These are phyloP conservation scores for Amphirosellinia nigrospora DNA, from an alignment of 495 filamentous ascomycete species.

Conservation along the genomic window DNA sequence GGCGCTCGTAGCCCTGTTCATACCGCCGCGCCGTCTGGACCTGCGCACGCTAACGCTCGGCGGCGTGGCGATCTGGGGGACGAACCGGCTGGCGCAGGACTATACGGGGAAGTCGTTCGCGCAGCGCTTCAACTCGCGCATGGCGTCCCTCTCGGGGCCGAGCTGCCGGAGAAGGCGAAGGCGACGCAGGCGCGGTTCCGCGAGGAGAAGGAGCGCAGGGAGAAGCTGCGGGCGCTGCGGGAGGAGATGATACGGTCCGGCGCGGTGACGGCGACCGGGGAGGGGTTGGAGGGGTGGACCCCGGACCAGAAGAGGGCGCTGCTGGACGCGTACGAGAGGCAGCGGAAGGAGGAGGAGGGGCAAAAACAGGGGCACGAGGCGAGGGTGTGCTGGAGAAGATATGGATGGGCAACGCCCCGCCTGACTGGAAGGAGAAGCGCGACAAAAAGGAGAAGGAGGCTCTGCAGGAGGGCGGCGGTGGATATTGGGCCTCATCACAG, in stretches of 20 bases:
- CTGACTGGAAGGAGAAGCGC: constrained; percentile 76
- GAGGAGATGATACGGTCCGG: constrained; percentile 39
- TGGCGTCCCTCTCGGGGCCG: constrained; percentile 33
- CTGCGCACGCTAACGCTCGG: constrained; percentile 67
- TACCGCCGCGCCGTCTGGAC: constrained; percentile 84
- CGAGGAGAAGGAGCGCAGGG: constrained; percentile 50
- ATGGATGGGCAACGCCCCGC: constrained; percentile 69
- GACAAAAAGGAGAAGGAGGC: constrained; percentile 73
- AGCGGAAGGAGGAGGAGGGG: constrained; percentile 28
- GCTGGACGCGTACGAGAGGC: constrained; percentile 26
- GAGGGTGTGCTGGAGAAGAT: constrained; percentile 55
- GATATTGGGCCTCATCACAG: constrained; percentile 81
- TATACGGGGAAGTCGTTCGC: constrained; percentile 63
- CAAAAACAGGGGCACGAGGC: not conserved
- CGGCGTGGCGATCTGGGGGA: constrained; percentile 63
- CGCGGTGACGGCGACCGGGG: constrained; percentile 29
- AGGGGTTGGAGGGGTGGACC: constrained; percentile 29
- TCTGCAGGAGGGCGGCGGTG: constrained; percentile 72
- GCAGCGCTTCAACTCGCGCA: constrained; percentile 48
- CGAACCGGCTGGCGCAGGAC: constrained; percentile 67
- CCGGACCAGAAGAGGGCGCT: constrained; percentile 36
- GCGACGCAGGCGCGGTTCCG: constrained; percentile 56
- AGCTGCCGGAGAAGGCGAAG: constrained; percentile 62
- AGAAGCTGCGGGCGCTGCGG: constrained; percentile 48
- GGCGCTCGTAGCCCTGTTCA: constrained; percentile 70